Conservation (phyloP, 441 rosid species). For the Populus hybrid region DNA sequence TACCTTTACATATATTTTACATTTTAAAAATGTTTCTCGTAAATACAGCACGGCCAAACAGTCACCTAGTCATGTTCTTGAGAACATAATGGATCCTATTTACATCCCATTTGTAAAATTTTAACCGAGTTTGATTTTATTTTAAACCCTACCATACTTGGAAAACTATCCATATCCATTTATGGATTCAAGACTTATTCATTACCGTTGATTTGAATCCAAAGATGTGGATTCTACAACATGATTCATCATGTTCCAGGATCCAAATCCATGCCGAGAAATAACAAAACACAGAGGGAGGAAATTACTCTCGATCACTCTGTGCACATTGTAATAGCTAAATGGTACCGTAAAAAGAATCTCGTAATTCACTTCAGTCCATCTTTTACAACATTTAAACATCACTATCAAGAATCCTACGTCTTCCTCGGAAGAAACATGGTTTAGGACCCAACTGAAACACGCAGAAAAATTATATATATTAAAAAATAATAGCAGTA, state of each 20-base stretch:
- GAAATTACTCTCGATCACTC: not conserved
- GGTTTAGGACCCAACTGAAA: not conserved
- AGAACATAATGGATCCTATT: not conserved
- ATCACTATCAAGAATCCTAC: constrained; percentile 5
- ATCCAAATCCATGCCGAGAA: not conserved
- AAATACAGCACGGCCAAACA: not conserved
- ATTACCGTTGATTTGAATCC: not conserved
- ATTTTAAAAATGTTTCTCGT: not conserved
- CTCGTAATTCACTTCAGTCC: constrained; percentile 4
- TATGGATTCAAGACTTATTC: not conserved
- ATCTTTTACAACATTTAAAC: constrained; percentile 6
- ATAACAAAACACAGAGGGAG: not conserved
- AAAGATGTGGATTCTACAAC: not conserved
- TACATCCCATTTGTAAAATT: not conserved
- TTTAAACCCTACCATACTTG: too few relatives aligned
- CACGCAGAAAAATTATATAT: constrained; percentile 5
- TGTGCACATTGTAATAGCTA: not conserved
- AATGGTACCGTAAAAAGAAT: not conserved
- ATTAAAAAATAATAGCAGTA: not conserved
- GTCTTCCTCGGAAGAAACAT: constrained; percentile 11
- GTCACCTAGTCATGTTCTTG: not conserved
- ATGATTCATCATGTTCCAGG: not conserved
- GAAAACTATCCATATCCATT: not conserved
- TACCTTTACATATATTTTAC: too few relatives aligned
- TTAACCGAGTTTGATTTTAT: too few relatives aligned